These are phyloP conservation scores for Heracleum sosnowskyi DNA, from an alignment of 129 eudicot genomes.

Conservation along the genomic window DNA sequence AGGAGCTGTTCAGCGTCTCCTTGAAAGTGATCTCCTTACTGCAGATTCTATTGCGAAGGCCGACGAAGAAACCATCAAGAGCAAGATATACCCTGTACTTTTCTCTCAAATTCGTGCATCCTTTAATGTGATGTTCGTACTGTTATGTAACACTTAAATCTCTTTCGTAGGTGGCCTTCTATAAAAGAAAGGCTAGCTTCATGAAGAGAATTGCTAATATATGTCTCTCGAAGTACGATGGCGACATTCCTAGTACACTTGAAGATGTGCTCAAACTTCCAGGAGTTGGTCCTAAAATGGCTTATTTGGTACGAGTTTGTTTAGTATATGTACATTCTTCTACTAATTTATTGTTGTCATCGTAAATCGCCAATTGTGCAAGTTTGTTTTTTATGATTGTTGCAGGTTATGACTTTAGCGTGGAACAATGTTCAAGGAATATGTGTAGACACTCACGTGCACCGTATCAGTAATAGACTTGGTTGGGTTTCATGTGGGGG, in stretches of 20 bases:
- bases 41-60: constrained; percentile 71
- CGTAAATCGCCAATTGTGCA: background rate
- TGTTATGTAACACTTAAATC: background rate
- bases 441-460: constrained; percentile 98
- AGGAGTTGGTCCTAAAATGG: constrained; percentile 99
- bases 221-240: constrained; percentile 52
- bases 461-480: constrained; percentile 88
- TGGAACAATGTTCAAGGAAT: constrained; percentile 96
- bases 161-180: constrained; percentile 61
- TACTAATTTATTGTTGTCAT: background rate
- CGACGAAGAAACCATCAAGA: constrained; percentile 57
- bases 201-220: constrained; percentile 77
- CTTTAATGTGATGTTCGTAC: background rate
- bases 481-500: constrained; percentile 83
- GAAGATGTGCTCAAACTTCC: constrained; percentile 80
- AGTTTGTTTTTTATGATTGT: background rate
- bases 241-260: constrained; percentile 79
- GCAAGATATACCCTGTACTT: constrained; percentile 68
- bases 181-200: constrained; percentile 81
- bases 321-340: background rate
- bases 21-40: constrained; percentile 54
- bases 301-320: constrained; percentile 59
- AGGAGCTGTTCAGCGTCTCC: constrained; percentile 88
- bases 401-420: constrained; percentile 73
- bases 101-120: background rate